Conservation (phyloP, 495 filamentous ascomycete genomes). For the Trypethelium eluteriae region DNA sequence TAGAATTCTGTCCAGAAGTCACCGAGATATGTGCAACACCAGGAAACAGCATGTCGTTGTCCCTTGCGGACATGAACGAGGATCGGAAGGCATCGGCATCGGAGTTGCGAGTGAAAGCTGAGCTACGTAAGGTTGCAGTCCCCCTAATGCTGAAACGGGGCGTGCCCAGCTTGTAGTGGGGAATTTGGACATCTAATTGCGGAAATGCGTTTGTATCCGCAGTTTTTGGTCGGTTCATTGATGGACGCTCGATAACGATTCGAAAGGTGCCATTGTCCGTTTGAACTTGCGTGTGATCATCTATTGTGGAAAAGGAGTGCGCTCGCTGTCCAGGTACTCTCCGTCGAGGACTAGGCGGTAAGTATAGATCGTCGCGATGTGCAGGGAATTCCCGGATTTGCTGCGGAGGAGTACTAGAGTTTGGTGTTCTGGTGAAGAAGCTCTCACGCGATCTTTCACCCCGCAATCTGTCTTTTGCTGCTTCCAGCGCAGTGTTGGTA, state of each 20-base stretch:
- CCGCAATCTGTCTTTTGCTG: constrained; percentile 34
- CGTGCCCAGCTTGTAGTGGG: constrained; percentile 76
- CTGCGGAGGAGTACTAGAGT: constrained; percentile 16
- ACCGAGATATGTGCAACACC: constrained; percentile 32
- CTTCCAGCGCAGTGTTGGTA: constrained; percentile 34
- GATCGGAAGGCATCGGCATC: constrained; percentile 48
- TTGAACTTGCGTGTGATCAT: constrained; percentile 39
- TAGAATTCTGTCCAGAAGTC: constrained; percentile 36
- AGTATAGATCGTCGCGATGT: not conserved
- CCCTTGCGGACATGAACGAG: constrained; percentile 46
- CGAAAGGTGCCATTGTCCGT: constrained; percentile 63
- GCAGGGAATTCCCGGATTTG: constrained; percentile 14
- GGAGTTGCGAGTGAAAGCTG: constrained; percentile 50
- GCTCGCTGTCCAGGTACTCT: constrained; percentile 44
- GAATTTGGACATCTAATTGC: constrained; percentile 70
- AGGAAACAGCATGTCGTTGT: constrained; percentile 40
- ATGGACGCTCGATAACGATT: constrained; percentile 74
- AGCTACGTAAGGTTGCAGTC: constrained; percentile 73
- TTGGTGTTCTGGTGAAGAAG: constrained; percentile 32
- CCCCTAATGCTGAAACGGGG: constrained; percentile 73
- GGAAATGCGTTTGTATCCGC: constrained; percentile 52
- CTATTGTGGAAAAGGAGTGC: constrained; percentile 52
- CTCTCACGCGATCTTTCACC: constrained; percentile 44
- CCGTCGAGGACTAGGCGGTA: constrained; percentile 13
- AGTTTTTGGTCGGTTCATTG: constrained; percentile 56